phyloP scores from a whole-genome alignment of 2,329 filamentous ascomycete species.

The Fonsecaea nubica region DNA sequence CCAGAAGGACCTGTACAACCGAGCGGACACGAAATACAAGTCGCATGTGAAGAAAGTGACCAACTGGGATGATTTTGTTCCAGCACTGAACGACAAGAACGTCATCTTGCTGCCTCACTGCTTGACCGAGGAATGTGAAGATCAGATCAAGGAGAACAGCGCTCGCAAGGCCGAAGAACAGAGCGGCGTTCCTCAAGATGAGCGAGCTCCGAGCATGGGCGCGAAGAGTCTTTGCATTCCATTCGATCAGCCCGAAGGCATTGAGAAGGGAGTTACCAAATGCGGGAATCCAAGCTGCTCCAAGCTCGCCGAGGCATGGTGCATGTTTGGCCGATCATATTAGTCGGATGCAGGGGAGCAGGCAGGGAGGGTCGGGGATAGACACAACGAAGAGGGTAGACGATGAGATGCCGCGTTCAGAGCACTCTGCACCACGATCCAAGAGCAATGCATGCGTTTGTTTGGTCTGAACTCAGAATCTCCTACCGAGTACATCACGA shows the following conservation, averaged over 20 bases:
- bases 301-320: slow-evolving; percentile 79
- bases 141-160: slow-evolving; percentile 91
- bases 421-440: neutral
- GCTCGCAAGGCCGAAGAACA: slow-evolving; percentile 69
- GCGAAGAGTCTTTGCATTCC: slow-evolving; percentile 79
- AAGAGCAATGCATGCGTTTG: neutral
- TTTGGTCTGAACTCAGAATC: neutral
- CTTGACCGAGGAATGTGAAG: slow-evolving; percentile 81
- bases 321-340: slow-evolving; percentile 79
- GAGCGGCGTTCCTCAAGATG: slow-evolving; percentile 74
- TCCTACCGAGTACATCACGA: slow-evolving; percentile 9
- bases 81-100: slow-evolving; percentile 89
- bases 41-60: slow-evolving; percentile 80
- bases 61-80: slow-evolving; percentile 90
- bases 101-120: slow-evolving; percentile 92
- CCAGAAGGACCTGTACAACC: slow-evolving; percentile 78
- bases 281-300: slow-evolving; percentile 89
- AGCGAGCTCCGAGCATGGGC: slow-evolving; percentile 75
- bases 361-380: neutral
- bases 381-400: slow-evolving; percentile 4
- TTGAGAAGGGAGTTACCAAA: slow-evolving; percentile 81
- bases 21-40: slow-evolving; percentile 79
- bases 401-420: neutral
- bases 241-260: slow-evolving; percentile 83
- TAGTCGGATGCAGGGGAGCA: slow-evolving; percentile 24